A percentile compares a stretch with the other conserved stretches of the same genome.
Conservation (phyloP, 2,329 filamentous ascomycete genomes). For the Alternaria novae-zelandiae region DNA sequence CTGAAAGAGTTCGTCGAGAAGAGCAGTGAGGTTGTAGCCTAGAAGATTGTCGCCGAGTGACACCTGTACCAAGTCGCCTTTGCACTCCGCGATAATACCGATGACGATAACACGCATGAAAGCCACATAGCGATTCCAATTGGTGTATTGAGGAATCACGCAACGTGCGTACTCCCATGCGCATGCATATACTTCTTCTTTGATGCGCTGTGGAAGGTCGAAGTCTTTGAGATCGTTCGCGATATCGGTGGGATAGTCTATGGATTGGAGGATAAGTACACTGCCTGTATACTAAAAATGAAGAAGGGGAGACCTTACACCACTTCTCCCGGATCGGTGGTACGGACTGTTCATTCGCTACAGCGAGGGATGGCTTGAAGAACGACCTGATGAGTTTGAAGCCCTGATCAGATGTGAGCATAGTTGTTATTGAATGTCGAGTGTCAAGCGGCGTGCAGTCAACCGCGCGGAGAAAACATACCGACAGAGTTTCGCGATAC, state of each 20-base stretch:
- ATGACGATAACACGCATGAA: constrained; percentile 28
- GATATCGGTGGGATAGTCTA: background rate
- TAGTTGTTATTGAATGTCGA: background rate
- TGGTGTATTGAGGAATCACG: constrained; percentile 29
- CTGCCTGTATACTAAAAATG: background rate
- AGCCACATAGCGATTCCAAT: constrained; percentile 26
- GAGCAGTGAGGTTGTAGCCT: background rate
- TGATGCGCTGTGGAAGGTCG: background rate
- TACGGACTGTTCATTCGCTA: background rate
- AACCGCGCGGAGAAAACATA: background rate
- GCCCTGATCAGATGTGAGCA: background rate
- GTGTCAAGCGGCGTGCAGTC: background rate
- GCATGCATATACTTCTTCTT: constrained; percentile 21
- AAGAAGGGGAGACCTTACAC: background rate
- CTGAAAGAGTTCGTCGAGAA: background rate
- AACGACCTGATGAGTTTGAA: background rate
- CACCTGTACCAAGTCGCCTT: constrained; percentile 17
- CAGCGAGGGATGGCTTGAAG: background rate
- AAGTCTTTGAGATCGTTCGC: background rate
- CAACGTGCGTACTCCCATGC: constrained; percentile 30
- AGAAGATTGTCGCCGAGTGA: background rate
- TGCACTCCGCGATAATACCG: constrained; percentile 26
- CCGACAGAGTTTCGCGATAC: background rate
- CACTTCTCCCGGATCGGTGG: background rate
- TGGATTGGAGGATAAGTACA: background rate